Base-by-base conservation (phyloP, 2,329 filamentous ascomycete genomes). In the Venturia aucupariae region DNA sequence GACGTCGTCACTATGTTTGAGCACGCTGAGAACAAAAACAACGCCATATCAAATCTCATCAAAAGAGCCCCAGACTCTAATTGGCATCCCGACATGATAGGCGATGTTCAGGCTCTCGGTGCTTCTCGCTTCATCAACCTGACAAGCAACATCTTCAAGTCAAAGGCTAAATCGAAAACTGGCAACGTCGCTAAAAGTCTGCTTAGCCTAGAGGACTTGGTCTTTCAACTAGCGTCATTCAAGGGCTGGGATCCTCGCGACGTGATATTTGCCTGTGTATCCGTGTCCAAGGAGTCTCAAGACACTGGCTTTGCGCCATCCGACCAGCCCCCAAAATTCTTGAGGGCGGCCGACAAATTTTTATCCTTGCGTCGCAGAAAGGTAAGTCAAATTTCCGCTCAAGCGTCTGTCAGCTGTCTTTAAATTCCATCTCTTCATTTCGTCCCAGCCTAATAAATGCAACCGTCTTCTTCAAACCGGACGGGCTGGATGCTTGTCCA, bases 1-100 rank as follows among this genome's bases (percentile, higher is more conserved):
- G 71, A 73, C 11, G 75, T 75, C 1, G 73, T 77, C 10, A 71
- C 73, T 46, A 69, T 78, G 1, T 75, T 78, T 30, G 73, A 62
- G 11, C 61, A 54, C 10, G 61, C 61, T 10, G 41, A 48, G 11
- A 54, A 54, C 2, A 8, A 15, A n/a, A 30, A 46, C 17, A 15
- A 32, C 1, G 32, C 41, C 19, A 46, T 62, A 24, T 32, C 61
- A 30, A 19, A n/a, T 10, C 30, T 62, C 5, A 54, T 62, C 42
- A 54, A 27, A 38, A n/a, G 19, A 54, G 17, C 61, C 19, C 17
- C 15, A 7, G 39, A 30, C 7, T 39, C 30, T 17, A 51, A 32
- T 6, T n/a, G 24, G 1, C 27, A 57, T 19, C 51, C 27, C 11
- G 32, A 46, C 22, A 10, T 38, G 10, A 62, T 54, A 39, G 41